Percentiles rank a stretch among this genome's conserved stretches.
phyloP scores from a whole-genome alignment of 345 rosid genomes.

The Streptanthus diversifolius region DNA sequence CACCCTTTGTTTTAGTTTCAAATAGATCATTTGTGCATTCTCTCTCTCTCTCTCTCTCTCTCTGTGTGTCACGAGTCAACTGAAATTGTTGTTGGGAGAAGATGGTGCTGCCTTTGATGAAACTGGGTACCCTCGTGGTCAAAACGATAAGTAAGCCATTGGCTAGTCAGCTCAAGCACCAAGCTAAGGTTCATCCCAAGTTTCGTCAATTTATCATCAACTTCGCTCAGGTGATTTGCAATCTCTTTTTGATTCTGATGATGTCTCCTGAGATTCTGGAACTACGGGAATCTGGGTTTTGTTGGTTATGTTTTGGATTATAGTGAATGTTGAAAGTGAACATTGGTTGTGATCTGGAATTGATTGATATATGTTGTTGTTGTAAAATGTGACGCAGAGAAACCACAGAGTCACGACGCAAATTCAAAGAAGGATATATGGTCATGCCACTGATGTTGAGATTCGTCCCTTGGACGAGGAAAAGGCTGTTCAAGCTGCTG shows the following conservation, averaged over 20 bases:
- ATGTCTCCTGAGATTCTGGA: not conserved
- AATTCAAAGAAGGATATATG: constrained; percentile 70
- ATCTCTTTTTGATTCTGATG: not conserved
- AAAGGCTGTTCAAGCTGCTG: constrained; percentile 97
- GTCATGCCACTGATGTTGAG: constrained; percentile 81
- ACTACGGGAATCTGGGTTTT: not conserved
- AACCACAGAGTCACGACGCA: constrained; percentile 73
- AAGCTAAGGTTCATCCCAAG: constrained; percentile 67
- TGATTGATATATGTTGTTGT: not conserved
- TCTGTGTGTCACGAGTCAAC: not conserved
- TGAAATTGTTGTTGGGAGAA: not conserved
- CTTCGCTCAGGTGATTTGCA: constrained; percentile 62
- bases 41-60: not conserved
- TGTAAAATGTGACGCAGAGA: constrained; percentile 38
- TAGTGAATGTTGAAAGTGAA: not conserved
- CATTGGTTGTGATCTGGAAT: not conserved
- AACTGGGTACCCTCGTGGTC: constrained; percentile 65
- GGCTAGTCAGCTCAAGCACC: constrained; percentile 72
- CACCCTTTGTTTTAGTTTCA: not conserved
- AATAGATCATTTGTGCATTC: not conserved
- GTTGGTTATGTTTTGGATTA: not conserved
- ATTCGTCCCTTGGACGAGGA: constrained; percentile 88
- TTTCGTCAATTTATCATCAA: constrained; percentile 66
- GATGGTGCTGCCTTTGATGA: constrained; percentile 71
- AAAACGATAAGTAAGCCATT: constrained; percentile 75